Conservation (phyloP, 352 stramenopile species). For the Pythium graminicola region DNA sequence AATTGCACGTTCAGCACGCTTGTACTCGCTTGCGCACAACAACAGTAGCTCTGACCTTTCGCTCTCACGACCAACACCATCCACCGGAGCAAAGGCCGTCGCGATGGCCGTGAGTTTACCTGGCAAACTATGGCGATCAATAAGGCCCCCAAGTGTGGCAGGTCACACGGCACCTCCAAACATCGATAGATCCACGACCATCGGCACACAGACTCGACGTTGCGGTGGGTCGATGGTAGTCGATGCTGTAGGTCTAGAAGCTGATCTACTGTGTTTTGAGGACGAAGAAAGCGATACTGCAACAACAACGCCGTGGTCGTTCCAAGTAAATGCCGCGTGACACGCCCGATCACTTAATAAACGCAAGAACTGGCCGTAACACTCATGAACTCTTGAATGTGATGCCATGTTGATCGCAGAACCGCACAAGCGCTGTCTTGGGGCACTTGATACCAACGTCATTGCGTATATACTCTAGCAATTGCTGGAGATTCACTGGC, state of each 20-base stretch:
- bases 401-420: conserved; percentile 25
- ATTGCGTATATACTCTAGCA: conserved; percentile 15
- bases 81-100: conserved; percentile 13
- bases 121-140: conserved; percentile 21
- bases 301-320: background rate
- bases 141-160: too few relatives aligned
- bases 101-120: conserved; percentile 19
- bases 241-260: background rate
- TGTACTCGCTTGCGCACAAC: conserved; percentile 7
- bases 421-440: conserved; percentile 16
- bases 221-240: background rate
- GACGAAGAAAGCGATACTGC: background rate
- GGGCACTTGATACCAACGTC: conserved; percentile 15
- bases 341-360: too few relatives aligned
- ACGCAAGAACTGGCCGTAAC: too few relatives aligned
- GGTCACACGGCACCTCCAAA: background rate
- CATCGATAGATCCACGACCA: background rate
- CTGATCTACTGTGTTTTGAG: conserved; percentile 14
- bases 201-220: background rate
- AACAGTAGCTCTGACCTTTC: background rate
- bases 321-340: conserved; percentile 1
- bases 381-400: conserved; percentile 22
- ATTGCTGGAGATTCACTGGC: conserved; percentile 14
- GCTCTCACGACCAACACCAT: background rate
- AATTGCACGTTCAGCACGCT: conserved; percentile 25